A percentile compares a stretch with the other conserved stretches of the same genome.
These are phyloP conservation scores for Malus sieversii DNA, from an alignment of 306 rosid genomes.

Conservation along the genomic window DNA sequence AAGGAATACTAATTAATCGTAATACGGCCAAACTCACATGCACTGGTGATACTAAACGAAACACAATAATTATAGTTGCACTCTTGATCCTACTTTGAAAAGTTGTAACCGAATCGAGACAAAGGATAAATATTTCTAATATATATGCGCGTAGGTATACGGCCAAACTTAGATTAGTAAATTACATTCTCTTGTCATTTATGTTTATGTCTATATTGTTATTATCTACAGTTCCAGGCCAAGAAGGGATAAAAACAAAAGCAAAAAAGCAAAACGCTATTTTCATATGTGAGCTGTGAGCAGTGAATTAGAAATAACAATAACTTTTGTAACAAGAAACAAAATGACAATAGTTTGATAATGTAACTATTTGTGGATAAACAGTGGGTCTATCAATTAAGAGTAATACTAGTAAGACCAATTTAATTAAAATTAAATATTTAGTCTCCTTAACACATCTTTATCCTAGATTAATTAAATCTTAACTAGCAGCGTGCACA, in stretches of 20 bases:
- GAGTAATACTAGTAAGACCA: too few relatives aligned
- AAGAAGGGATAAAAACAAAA: neutral
- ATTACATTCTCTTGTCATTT: neutral
- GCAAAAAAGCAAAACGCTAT: neutral
- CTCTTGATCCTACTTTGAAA: neutral
- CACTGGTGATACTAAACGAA: neutral
- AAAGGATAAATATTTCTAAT: neutral
- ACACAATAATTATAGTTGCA: neutral
- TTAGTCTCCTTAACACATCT: too few relatives aligned
- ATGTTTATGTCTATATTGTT: neutral
- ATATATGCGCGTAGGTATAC: neutral
- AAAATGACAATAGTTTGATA: too few relatives aligned
- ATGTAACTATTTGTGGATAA: too few relatives aligned
- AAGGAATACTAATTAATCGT: neutral
- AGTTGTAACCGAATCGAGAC: neutral
- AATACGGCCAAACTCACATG: neutral
- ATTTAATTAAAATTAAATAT: too few relatives aligned
- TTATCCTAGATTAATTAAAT: too few relatives aligned
- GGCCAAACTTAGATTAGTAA: neutral
- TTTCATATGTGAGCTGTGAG: neutral
- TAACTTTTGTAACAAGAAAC: too few relatives aligned
- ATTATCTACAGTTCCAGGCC: neutral
- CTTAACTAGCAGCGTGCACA: too few relatives aligned
- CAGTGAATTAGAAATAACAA: too few relatives aligned
- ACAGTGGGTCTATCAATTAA: too few relatives aligned